These are phyloP conservation scores for Botrytis fragariae DNA, from an alignment of 2,329 filamentous ascomycete species.

Conservation along the genomic window DNA sequence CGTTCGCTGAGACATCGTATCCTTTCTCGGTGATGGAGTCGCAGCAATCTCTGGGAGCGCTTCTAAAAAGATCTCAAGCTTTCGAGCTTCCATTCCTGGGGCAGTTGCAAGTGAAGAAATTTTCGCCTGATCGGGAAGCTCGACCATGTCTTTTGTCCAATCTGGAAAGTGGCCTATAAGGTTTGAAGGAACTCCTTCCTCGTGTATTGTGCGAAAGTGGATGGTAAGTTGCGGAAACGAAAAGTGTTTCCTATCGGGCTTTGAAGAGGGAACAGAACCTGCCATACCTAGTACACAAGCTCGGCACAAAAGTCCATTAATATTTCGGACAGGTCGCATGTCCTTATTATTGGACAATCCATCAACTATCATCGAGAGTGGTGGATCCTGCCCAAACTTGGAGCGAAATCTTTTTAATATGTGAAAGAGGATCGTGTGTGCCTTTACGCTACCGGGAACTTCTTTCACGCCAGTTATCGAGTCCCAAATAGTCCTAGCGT, in stretches of 20 bases:
- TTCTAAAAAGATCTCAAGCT: constrained; percentile 50
- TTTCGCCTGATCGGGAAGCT: constrained; percentile 51
- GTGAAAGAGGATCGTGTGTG: constrained; percentile 64
- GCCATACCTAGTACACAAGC: constrained; percentile 46
- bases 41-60: constrained; percentile 48
- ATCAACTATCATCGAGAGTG: constrained; percentile 58
- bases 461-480: constrained; percentile 57
- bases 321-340: constrained; percentile 54
- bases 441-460: constrained; percentile 59
- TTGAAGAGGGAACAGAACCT: constrained; percentile 30
- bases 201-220: constrained; percentile 50
- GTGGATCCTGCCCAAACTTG: constrained; percentile 55
- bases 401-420: constrained; percentile 56
- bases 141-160: constrained; percentile 61
- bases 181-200: constrained; percentile 34
- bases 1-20: neutral
- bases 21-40: constrained; percentile 7
- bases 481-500: constrained; percentile 63
- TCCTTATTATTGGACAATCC: constrained; percentile 55
- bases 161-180: constrained; percentile 42
- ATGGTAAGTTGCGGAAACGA: constrained; percentile 60
- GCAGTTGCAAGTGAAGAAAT: constrained; percentile 50
- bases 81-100: constrained; percentile 56
- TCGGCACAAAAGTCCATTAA: constrained; percentile 55
- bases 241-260: constrained; percentile 43